These are phyloP conservation scores for Platanus orientalis DNA, from an alignment of 164 flowering plant species.

Conservation along the genomic window DNA sequence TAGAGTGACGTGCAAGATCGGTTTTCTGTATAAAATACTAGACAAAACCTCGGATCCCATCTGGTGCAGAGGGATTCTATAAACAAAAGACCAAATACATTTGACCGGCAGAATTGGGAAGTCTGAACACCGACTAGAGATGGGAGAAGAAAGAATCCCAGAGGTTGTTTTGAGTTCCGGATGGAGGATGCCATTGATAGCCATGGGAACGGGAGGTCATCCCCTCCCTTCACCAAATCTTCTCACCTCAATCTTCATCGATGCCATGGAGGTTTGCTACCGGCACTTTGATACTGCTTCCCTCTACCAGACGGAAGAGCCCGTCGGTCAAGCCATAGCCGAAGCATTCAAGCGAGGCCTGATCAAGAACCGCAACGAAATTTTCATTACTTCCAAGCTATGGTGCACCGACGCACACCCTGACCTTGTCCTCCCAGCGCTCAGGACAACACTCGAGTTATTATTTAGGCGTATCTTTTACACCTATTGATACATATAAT, in stretches of 20 bases:
- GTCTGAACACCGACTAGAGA: too few relatives aligned
- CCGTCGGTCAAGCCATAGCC: slow-evolving; percentile 26
- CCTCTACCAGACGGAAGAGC: slow-evolving; percentile 22
- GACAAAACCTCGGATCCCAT: too few relatives aligned
- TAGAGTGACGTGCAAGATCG: too few relatives aligned
- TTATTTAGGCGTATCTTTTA: neutral
- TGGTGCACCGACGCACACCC: slow-evolving; percentile 25
- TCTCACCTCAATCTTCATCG: slow-evolving; percentile 5
- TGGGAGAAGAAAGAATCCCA: too few relatives aligned
- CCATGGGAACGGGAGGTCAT: slow-evolving; percentile 15
- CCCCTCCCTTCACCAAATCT: slow-evolving; percentile 4
- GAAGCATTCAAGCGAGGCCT: slow-evolving; percentile 27
- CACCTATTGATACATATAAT: too few relatives aligned
- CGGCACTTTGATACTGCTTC: slow-evolving; percentile 37
- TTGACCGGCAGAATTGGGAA: too few relatives aligned
- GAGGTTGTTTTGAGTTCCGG: too few relatives aligned
- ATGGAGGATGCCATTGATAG: slow-evolving; percentile 1
- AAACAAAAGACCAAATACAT: too few relatives aligned
- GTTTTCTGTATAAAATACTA: too few relatives aligned
- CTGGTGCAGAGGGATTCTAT: too few relatives aligned
- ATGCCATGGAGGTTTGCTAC: slow-evolving; percentile 31
- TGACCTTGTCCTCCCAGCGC: slow-evolving; percentile 30
- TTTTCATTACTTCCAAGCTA: slow-evolving; percentile 45
- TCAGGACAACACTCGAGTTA: slow-evolving; percentile 27
- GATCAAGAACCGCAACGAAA: slow-evolving; percentile 23